Evolutionary conservation across 768 basidiomycete genomes (phyloP), one percentile per base, ranked within the genome.

Genomic region (Pulveroboletus ravenelii): DNA sequence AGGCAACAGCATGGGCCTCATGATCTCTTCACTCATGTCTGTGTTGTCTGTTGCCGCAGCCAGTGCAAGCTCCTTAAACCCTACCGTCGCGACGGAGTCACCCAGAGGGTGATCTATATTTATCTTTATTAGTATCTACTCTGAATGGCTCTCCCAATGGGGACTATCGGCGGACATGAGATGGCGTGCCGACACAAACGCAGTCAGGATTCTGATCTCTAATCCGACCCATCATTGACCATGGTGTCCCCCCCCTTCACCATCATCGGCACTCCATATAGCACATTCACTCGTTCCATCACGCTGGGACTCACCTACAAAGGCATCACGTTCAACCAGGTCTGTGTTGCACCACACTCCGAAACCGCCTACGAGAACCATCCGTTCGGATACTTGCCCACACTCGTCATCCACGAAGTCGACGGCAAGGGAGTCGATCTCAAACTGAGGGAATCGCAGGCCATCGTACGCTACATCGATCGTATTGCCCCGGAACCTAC

Each of bases 221-320:
- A 27, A 27, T 6, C 6, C 25, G 25, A 6, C 6, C 25, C 25
- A 27, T 39, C 40, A 32, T 31, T 31, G 13, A 30, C 39, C 40
- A 65, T 68, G 65, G 14, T 45, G 9, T 48, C 53, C 15, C 56
- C 55, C 47, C 52, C 41, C 15, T 63, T 60, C 40, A 68, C 66
- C 12, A 39, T 68, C 56, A 56, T 68, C 27, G 66, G 66, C 17
- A 68, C 66, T 0, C 68, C 66, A 13, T 68, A 58, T 37, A 69
- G 68, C 44, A 68, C 68, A 1, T 68, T 66, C 38, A 68, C 66
- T 8, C 66, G 66, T 15, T 34, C 68, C 30, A 57, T 68, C 42
- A 69, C 66, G 0, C 66, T 68, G 27, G 68, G 39, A 1, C 54
- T 68, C 38, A 55, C 46, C 17, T 52, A 68, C 57, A 68, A 70